Percentiles rank a stretch among this genome's conserved stretches.
These are phyloP conservation scores for Cryptococcus floricola DNA, from an alignment of 1,284 basidiomycete species.

Conservation along the genomic window DNA sequence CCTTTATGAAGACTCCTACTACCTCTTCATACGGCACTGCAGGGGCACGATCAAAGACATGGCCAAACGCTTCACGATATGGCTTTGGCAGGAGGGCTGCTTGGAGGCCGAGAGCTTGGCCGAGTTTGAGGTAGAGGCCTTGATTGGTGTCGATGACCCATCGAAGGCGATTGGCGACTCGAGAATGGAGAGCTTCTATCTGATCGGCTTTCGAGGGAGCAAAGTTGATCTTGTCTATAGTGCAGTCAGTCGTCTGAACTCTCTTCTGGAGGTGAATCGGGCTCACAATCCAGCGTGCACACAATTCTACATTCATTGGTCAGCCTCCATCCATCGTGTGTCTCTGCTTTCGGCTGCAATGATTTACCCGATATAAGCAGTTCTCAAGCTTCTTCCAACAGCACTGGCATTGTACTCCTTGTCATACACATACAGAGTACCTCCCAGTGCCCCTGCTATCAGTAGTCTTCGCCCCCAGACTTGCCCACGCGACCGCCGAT, in stretches of 20 bases:
- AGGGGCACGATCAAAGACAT: slow-evolving; percentile 80
- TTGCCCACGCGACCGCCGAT: not conserved
- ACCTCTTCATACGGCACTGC: slow-evolving; percentile 70
- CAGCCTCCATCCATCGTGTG: not conserved
- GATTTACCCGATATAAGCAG: slow-evolving; percentile 59
- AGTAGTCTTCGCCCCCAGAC: slow-evolving; percentile 23
- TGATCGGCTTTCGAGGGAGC: slow-evolving; percentile 58
- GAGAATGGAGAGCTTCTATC: slow-evolving; percentile 72
- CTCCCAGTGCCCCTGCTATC: slow-evolving; percentile 43
- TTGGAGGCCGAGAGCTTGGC: slow-evolving; percentile 63
- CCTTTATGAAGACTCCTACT: slow-evolving; percentile 57
- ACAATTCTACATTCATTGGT: slow-evolving; percentile 24
- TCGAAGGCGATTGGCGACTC: slow-evolving; percentile 73
- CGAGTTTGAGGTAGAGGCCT: slow-evolving; percentile 86
- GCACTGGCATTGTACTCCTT: slow-evolving; percentile 64
- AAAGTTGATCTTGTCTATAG: slow-evolving; percentile 73
- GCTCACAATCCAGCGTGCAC: slow-evolving; percentile 46
- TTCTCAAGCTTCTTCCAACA: slow-evolving; percentile 60
- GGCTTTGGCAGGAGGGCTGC: slow-evolving; percentile 74
- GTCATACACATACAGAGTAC: slow-evolving; percentile 57
- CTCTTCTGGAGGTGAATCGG: not conserved
- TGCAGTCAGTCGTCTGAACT: not conserved
- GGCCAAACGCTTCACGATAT: slow-evolving; percentile 73
- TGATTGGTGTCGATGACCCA: slow-evolving; percentile 72
- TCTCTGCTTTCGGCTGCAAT: not conserved